Evolutionary conservation across 129 eudicot genomes (phyloP), one percentile per base, ranked within the genome.

Genomic region (carrot (Daucus carota)): DNA sequence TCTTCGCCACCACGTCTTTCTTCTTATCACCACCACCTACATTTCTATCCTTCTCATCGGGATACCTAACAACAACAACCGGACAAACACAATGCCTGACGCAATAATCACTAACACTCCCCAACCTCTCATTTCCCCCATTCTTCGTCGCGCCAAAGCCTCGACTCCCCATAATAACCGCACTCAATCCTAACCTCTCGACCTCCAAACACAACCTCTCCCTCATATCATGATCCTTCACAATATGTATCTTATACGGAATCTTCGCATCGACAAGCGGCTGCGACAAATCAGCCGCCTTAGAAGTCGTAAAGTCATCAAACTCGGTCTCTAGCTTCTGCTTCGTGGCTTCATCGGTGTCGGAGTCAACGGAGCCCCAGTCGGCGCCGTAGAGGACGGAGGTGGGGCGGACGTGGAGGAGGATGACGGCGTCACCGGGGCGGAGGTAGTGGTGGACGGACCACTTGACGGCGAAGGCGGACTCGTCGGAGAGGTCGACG

Each of bases 401-500:
- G 8, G 81, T 78, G 0, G 81, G 81, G 14, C 81, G 76, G 76
- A 78, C 81, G 43, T 78, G 81, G 73, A 78, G 54, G 44, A 78
- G 76, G 54, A 78, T 72, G 13, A 78, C 81, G 60, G 81, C 81
- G 41, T 78, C 81, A 1, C 81, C 81, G 22, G 77, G 81, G 8
- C 81, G 81, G 76, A 78, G 81, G 62, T 78, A 78, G 62, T 78
- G 70, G 50, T 71, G 76, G 72, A 78, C 81, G 76, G 81, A 54
- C 81, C 81, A 78, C 12, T 78, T 71, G 62, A 78, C 81, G 71
- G 81, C 81, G 34, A 83, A 88, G 63, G 92, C 89, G 18, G 86
- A 80, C 76, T 88, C 92, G 81, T 88, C 89, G 81, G 81, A 72
- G 26, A 88, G 87, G 65, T 88, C 92, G 15, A 88, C 89, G 75